phyloP scores from a whole-genome alignment of 1,284 basidiomycete species.

The Leccinum ponderosum region DNA sequence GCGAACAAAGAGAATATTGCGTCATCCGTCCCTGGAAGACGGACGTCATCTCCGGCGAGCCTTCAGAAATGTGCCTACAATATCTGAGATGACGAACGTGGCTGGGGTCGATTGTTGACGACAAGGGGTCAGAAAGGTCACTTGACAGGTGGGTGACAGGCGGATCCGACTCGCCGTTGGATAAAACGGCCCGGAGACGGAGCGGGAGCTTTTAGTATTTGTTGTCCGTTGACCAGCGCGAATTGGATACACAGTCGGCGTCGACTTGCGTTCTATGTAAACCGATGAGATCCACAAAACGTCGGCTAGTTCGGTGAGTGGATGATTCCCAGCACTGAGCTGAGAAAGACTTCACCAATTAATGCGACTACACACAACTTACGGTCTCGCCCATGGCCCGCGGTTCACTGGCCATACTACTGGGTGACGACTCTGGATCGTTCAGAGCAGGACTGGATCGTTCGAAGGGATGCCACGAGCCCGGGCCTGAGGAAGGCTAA shows the following conservation, averaged over 20 bases:
- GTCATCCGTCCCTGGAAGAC: not conserved
- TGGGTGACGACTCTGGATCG: not conserved
- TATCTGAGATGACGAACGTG: not conserved
- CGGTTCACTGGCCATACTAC: not conserved
- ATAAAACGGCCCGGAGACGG: not conserved
- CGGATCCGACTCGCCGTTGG: not conserved
- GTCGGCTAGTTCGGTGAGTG: not conserved
- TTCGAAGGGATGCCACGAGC: not conserved
- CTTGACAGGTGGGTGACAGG: not conserved
- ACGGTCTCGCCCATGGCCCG: not conserved
- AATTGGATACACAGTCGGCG: not conserved
- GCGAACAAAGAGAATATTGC: not conserved
- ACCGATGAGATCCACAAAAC: not conserved
- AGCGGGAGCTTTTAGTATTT: not conserved
- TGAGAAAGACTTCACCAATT: not conserved
- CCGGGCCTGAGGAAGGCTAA: not conserved
- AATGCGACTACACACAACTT: not conserved
- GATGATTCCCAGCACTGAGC: not conserved
- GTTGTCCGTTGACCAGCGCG: not conserved
- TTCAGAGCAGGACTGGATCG: not conserved
- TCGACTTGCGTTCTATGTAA: not conserved
- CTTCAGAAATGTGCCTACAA: not conserved
- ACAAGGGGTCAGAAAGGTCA: not conserved
- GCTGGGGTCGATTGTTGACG: not conserved
- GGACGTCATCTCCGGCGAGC: not conserved